Conservation (phyloP, 169 alveolate species). For the Plasmodium ovale region DNA sequence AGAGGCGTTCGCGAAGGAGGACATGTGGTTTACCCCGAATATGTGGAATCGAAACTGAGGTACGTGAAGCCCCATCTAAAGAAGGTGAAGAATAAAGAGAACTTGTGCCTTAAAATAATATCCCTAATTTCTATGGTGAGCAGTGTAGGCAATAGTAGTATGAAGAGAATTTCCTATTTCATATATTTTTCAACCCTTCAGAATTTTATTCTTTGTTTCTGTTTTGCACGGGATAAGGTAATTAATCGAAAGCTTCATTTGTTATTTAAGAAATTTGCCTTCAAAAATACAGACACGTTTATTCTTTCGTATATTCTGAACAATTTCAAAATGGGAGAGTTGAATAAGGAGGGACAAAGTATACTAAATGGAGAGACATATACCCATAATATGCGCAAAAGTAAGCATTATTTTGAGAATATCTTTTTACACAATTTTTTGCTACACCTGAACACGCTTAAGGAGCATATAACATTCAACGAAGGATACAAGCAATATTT, state of each 20-base stretch:
- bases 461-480: constrained; percentile 33
- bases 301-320: constrained; percentile 13
- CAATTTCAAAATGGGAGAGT: constrained; percentile 20
- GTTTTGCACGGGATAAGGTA: constrained; percentile 30
- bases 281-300: constrained; percentile 54
- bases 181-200: constrained; percentile 39
- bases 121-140: constrained; percentile 50
- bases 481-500: constrained; percentile 34
- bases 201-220: constrained; percentile 41
- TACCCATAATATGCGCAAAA: too few relatives aligned
- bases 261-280: constrained; percentile 40
- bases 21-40: constrained; percentile 17
- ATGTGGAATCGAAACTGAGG: constrained; percentile 28
- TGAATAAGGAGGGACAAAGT: not conserved
- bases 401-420: constrained; percentile 38
- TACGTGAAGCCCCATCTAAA: constrained; percentile 57
- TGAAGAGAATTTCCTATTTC: constrained; percentile 46
- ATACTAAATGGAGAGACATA: too few relatives aligned
- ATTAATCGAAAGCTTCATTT: constrained; percentile 34
- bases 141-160: not conserved
- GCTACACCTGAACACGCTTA: constrained; percentile 18
- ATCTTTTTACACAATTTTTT: constrained; percentile 26
- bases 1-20: too few relatives aligned
- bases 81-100: constrained; percentile 48
- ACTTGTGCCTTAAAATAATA: constrained; percentile 52